Percentiles rank a stretch among this genome's conserved stretches.
Evolutionary conservation across 208 protist species (phyloP).

Genomic region (Trypanosoma cruzi): DNA sequence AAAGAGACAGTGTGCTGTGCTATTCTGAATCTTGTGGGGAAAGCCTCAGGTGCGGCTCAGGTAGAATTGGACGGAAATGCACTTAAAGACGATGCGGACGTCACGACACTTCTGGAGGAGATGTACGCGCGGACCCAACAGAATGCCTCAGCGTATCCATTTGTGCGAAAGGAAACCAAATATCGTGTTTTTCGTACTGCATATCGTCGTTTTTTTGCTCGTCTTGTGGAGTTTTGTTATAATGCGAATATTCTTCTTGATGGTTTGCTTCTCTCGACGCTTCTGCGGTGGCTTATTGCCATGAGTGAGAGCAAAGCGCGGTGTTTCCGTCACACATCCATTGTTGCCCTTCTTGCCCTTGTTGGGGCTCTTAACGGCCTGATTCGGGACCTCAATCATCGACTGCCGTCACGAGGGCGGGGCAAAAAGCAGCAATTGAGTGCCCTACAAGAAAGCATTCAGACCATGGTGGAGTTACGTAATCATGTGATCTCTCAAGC

Average conservation of each 20-base stretch:
- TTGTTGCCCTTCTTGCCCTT: conserved; percentile 64
- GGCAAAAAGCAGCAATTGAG: conserved; percentile 58
- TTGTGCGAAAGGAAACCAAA: conserved; percentile 79
- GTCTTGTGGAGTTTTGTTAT: conserved; percentile 62
- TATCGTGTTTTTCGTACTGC: conserved; percentile 56
- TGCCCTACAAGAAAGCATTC: conserved; percentile 45
- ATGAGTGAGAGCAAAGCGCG: conserved; percentile 92
- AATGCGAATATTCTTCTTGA: conserved; percentile 64
- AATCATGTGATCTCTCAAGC: conserved; percentile 84
- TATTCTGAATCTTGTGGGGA: conserved; percentile 75
- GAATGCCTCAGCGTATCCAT: conserved; percentile 71
- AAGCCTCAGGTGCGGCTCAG: conserved; percentile 70
- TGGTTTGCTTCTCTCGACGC: conserved; percentile 46
- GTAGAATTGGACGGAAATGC: conserved; percentile 67
- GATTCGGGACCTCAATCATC: conserved; percentile 43
- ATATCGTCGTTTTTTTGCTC: conserved; percentile 66
- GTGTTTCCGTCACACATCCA: conserved; percentile 86
- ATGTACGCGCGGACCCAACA: conserved; percentile 77
- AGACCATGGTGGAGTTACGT: conserved; percentile 54
- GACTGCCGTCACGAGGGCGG: conserved; percentile 35
- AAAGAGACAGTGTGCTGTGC: conserved; percentile 49
- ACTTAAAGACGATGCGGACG: conserved; percentile 62
- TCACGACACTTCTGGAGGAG: conserved; percentile 78
- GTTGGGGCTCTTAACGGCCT: conserved; percentile 77
- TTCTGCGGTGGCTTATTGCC: conserved; percentile 79